Evolutionary conservation across 306 rosid species (phyloP).

Genomic region (Casuarina equisetifolia): DNA sequence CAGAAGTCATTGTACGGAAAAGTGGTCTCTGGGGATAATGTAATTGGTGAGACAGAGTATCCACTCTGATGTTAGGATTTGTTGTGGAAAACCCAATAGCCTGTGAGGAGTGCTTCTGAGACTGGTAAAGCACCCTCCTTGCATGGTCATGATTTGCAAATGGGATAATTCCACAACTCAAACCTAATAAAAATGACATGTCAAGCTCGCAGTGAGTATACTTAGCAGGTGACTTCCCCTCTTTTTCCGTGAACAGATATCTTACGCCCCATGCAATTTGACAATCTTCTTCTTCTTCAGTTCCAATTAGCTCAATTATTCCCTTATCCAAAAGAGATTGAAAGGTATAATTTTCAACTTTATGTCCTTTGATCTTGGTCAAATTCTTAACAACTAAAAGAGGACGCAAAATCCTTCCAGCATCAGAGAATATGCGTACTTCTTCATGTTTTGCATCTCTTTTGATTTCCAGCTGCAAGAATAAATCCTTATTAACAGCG

Average conservation of each 20-base stretch:
- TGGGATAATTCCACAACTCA: constrained; percentile 82
- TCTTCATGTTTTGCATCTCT: constrained; percentile 70
- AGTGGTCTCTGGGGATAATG: constrained; percentile 92
- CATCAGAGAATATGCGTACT: constrained; percentile 80
- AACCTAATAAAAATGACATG: constrained; percentile 77
- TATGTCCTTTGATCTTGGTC: constrained; percentile 49
- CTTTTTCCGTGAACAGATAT: constrained; percentile 51
- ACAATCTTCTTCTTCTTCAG: constrained; percentile 98
- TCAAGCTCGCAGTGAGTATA: constrained; percentile 97
- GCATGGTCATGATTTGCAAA: constrained; percentile 98
- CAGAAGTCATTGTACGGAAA: constrained; percentile 71
- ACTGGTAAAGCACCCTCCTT: constrained; percentile 82
- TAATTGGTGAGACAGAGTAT: constrained; percentile 80
- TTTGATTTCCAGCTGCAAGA: constrained; percentile 80
- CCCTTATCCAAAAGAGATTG: constrained; percentile 66
- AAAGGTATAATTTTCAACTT: constrained; percentile 53
- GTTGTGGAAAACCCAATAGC: constrained; percentile 83
- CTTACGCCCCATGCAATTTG: constrained; percentile 73
- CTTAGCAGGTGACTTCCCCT: constrained; percentile 44
- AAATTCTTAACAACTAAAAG: constrained; percentile 81
- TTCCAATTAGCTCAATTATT: constrained; percentile 77
- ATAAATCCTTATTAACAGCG: constrained; percentile 20
- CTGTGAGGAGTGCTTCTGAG: constrained; percentile 95
- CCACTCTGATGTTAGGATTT: constrained; percentile 79
- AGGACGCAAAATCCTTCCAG: constrained; percentile 94